Conservation (phyloP, 768 basidiomycete genomes). For the Mycena galericulata region DNA sequence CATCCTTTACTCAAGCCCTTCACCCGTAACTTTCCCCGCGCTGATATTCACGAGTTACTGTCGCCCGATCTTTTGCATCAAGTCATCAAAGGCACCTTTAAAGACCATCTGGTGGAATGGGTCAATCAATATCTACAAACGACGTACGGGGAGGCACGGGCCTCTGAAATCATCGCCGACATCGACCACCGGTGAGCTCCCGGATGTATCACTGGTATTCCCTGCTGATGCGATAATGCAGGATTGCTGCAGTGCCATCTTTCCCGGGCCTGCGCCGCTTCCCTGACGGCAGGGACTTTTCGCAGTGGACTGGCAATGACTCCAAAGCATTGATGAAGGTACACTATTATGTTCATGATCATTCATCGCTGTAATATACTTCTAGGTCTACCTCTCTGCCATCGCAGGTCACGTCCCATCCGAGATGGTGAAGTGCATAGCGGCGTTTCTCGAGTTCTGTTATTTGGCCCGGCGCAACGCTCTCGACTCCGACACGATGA, state of each 20-base stretch:
- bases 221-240: too few relatives aligned
- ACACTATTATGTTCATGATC: too few relatives aligned
- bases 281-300: constrained; percentile 39
- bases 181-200: constrained; percentile 23
- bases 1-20: background rate
- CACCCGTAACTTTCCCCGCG: constrained; percentile 22
- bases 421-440: constrained; percentile 42
- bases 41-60: constrained; percentile 50
- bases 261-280: constrained; percentile 38
- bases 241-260: constrained; percentile 25
- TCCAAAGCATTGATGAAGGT: constrained; percentile 50
- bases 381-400: constrained; percentile 45
- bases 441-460: constrained; percentile 43
- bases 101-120: constrained; percentile 56
- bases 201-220: too few relatives aligned
- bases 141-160: background rate
- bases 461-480: constrained; percentile 41
- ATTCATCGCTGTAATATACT: background rate
- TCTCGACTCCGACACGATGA: constrained; percentile 27
- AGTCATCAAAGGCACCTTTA: constrained; percentile 56
- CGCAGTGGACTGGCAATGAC: constrained; percentile 48
- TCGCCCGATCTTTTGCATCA: constrained; percentile 54
- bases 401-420: constrained; percentile 46
- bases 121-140: constrained; percentile 22
- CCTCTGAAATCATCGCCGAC: background rate